phyloP scores from a whole-genome alignment of 768 basidiomycete genomes.

The Lanmaoa rubissima region DNA sequence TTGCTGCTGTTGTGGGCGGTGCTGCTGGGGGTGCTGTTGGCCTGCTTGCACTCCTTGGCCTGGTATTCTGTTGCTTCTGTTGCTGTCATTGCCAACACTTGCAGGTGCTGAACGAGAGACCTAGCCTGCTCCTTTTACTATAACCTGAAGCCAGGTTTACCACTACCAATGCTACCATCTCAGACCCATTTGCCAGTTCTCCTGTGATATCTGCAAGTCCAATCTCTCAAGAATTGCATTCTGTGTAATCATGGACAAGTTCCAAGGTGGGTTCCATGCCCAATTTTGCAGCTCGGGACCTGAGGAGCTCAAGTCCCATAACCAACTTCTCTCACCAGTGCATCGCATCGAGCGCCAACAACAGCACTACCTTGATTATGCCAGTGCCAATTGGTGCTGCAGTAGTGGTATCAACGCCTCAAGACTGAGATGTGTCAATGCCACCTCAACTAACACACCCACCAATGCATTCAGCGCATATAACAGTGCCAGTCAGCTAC shows the following conservation, averaged over 20 bases:
- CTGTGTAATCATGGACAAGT: slow-evolving; percentile 11
- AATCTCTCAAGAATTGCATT: not conserved
- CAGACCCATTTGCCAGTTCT: slow-evolving; percentile 8
- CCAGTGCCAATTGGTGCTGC: not conserved
- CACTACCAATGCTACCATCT: not conserved
- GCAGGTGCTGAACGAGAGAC: slow-evolving; percentile 1
- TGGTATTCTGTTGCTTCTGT: slow-evolving; percentile 12
- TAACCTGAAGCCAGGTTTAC: slow-evolving; percentile 7
- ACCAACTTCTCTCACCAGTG: not conserved
- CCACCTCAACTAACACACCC: not conserved
- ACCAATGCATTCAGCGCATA: not conserved
- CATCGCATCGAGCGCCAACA: slow-evolving; percentile 1
- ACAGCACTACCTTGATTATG: not conserved
- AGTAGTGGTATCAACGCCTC: not conserved
- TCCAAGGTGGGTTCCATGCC: not conserved
- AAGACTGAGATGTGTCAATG: not conserved
- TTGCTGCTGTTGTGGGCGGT: slow-evolving; percentile 18
- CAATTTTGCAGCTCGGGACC: not conserved
- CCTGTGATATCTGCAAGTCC: not conserved
- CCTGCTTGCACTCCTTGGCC: slow-evolving; percentile 14
- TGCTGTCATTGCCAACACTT: slow-evolving; percentile 8
- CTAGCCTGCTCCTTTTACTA: slow-evolving; percentile 5
- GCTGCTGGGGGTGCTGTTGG: slow-evolving; percentile 17
- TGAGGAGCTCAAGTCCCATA: not conserved
- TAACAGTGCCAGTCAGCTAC: not conserved